Percentiles rank a stretch among this genome's conserved stretches.
phyloP scores from a whole-genome alignment of 805 yeast genomes.

The Yamadazyma insecticola region DNA sequence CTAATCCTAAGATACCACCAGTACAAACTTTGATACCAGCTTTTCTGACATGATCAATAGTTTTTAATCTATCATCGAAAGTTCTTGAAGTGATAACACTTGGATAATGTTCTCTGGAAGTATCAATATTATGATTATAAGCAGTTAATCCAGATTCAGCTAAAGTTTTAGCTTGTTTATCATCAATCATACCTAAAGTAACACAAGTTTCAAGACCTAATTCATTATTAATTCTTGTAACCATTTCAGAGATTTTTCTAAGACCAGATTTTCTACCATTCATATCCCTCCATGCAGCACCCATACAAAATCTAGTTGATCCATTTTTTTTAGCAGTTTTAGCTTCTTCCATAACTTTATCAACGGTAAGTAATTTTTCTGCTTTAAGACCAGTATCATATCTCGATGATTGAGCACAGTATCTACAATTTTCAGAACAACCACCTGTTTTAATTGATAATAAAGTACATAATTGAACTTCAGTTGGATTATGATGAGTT shows the following conservation, averaged over 20 bases:
- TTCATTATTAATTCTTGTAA: conserved; percentile 50
- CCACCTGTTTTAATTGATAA: conserved; percentile 77
- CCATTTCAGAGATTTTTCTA: conserved; percentile 61
- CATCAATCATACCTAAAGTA: conserved; percentile 71
- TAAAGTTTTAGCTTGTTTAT: conserved; percentile 56
- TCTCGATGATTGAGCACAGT: conserved; percentile 72
- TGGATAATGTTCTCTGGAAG: conserved; percentile 73
- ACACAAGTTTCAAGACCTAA: conserved; percentile 76
- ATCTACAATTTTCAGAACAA: conserved; percentile 76
- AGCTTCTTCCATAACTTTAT: conserved; percentile 62
- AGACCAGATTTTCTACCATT: conserved; percentile 67
- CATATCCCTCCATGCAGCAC: conserved; percentile 90
- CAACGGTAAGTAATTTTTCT: conserved; percentile 55
- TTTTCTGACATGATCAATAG: conserved; percentile 58
- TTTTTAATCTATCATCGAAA: conserved; percentile 66
- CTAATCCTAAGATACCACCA: conserved; percentile 77
- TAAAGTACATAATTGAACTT: conserved; percentile 72
- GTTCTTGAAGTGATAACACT: conserved; percentile 66
- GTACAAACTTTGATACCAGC: conserved; percentile 69
- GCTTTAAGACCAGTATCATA: conserved; percentile 71
- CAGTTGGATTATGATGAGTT: conserved; percentile 59
- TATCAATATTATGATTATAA: conserved; percentile 76
- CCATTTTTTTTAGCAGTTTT: conserved; percentile 63
- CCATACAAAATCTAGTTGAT: conserved; percentile 76
- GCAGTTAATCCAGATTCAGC: conserved; percentile 75